A percentile compares a stretch with the other conserved stretches of the same genome.
Conservation (phyloP, 1,284 basidiomycete species). For the Apiotrichum akiyoshidainum region DNA sequence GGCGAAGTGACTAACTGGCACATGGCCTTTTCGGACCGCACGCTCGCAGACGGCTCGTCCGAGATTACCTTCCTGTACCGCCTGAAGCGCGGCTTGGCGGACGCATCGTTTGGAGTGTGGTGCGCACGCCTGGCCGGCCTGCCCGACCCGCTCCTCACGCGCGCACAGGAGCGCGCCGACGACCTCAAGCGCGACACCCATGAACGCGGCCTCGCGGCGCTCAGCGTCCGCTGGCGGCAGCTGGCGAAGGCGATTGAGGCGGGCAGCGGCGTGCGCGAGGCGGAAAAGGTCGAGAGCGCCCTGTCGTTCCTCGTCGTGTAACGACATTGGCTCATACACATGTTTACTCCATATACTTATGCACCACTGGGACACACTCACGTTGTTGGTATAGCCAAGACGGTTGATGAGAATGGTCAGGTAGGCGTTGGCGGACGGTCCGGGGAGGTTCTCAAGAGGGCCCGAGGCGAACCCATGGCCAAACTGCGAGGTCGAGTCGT, state of each 20-base stretch:
- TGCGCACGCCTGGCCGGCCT: slow-evolving; percentile 81
- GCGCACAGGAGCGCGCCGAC: slow-evolving; percentile 60
- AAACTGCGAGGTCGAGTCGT: too few relatives aligned
- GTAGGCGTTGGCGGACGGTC: too few relatives aligned
- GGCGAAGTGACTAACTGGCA: slow-evolving; percentile 66
- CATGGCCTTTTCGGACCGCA: slow-evolving; percentile 68
- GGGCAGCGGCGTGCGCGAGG: slow-evolving; percentile 3
- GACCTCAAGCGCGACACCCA: slow-evolving; percentile 56
- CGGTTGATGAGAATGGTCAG: too few relatives aligned
- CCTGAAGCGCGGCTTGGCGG: slow-evolving; percentile 67
- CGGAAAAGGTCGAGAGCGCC: slow-evolving; percentile 14
- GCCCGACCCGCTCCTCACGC: slow-evolving; percentile 62
- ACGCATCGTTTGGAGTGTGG: slow-evolving; percentile 83
- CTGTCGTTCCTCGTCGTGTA: slow-evolving; percentile 12
- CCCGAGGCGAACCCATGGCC: too few relatives aligned
- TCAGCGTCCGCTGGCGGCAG: slow-evolving; percentile 5
- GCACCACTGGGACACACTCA: too few relatives aligned
- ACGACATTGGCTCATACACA: not conserved
- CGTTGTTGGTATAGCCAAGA: too few relatives aligned
- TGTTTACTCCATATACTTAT: not conserved
- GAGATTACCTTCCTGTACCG: slow-evolving; percentile 82
- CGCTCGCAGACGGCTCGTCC: slow-evolving; percentile 63
- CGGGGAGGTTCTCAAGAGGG: too few relatives aligned
- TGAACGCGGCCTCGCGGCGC: slow-evolving; percentile 10
- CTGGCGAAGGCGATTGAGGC: not conserved